phyloP scores from a whole-genome alignment of 257 asterid species.

The Solanum medicagineum region DNA sequence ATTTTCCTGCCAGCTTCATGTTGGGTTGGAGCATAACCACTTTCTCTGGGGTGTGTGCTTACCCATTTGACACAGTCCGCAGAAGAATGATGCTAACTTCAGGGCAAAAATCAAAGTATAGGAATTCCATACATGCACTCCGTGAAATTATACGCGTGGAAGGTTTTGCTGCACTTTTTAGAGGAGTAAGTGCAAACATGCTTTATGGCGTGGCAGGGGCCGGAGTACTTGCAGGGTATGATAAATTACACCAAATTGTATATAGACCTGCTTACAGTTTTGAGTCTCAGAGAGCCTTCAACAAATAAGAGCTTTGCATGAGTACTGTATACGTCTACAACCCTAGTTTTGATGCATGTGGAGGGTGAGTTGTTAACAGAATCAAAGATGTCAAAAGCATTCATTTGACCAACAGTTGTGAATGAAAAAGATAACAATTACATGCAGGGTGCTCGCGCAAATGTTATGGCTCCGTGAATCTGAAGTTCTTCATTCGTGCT shows the following conservation, averaged over 20 bases:
- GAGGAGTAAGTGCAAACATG: constrained; percentile 88
- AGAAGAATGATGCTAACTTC: constrained; percentile 98
- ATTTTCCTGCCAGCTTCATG: constrained; percentile 72
- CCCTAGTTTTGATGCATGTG: neutral
- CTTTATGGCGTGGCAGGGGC: constrained; percentile 94
- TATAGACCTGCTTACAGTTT: constrained; percentile 36
- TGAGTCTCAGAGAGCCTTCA: constrained; percentile 45
- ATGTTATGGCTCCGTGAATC: neutral
- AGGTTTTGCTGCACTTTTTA: constrained; percentile 55
- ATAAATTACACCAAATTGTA: constrained; percentile 50
- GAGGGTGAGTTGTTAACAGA: neutral
- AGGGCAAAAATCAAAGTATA: constrained; percentile 69
- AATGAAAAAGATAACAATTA: neutral
- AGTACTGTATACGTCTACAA: neutral
- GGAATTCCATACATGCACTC: constrained; percentile 53
- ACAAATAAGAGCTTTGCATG: constrained; percentile 17
- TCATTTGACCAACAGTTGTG: neutral
- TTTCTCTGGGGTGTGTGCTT: constrained; percentile 81
- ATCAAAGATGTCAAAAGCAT: neutral
- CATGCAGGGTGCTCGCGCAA: too few species aligned
- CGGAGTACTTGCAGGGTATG: constrained; percentile 97
- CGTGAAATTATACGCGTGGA: constrained; percentile 52
- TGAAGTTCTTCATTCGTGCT: neutral
- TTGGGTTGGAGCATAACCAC: constrained; percentile 96
- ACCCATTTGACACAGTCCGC: constrained; percentile 86